phyloP scores from a whole-genome alignment of 129 eudicot genomes.

The Deinandra increscens region DNA sequence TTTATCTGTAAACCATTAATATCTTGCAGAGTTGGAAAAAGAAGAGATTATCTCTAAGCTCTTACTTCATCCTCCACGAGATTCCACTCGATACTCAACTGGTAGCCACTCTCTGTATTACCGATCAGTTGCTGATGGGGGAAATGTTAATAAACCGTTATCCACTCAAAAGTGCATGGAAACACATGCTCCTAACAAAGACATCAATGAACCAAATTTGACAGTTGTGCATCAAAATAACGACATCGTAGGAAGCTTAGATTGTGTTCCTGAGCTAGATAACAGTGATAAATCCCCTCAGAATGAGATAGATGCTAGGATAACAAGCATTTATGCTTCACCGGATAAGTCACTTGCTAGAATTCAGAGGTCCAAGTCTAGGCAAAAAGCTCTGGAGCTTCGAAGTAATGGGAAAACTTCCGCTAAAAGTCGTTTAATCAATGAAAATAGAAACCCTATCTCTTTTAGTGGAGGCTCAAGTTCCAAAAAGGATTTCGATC shows the following conservation, averaged over 20 bases:
- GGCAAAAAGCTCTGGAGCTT: conserved; percentile 87
- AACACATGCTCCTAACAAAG: conserved; percentile 34
- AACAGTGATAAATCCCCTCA: conserved; percentile 47
- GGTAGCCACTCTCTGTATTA: conserved; percentile 35
- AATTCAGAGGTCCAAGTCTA: conserved; percentile 80
- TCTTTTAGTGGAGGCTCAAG: conserved; percentile 33
- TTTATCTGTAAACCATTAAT: neutral
- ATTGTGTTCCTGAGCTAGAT: conserved; percentile 38
- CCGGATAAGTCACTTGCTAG: conserved; percentile 67
- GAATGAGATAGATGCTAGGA: conserved; percentile 46
- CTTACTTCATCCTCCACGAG: conserved; percentile 49
- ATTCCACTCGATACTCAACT: conserved; percentile 35
- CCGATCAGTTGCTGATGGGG: conserved; percentile 37
- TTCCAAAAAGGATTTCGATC: conserved; percentile 23
- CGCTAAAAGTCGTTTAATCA: conserved; percentile 39
- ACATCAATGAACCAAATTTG: conserved; percentile 22
- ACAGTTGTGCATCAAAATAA: conserved; percentile 29
- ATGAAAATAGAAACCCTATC: conserved; percentile 29
- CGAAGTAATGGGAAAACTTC: conserved; percentile 60
- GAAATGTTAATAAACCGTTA: conserved; percentile 25
- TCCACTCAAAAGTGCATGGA: conserved; percentile 33
- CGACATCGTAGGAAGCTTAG: conserved; percentile 34
- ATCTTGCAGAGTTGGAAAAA: conserved; percentile 60
- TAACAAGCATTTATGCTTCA: conserved; percentile 42
- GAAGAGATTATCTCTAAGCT: conserved; percentile 70